Evolutionary conservation across 1,139 yeast species (phyloP).

Genomic region (Geotrichum cucujoidarum): DNA sequence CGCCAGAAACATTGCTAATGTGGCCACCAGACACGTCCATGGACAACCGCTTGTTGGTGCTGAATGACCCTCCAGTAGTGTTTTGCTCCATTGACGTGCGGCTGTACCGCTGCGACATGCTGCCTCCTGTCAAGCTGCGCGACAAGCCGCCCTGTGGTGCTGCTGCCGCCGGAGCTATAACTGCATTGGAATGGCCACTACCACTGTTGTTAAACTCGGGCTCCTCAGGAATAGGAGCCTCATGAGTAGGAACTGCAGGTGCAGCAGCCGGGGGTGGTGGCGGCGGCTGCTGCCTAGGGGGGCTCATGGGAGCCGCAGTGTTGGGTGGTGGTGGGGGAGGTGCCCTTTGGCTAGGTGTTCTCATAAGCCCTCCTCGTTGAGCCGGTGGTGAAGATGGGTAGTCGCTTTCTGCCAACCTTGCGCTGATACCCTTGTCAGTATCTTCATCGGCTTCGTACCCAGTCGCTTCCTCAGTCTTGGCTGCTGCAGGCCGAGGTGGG

Average conservation of each 20-base stretch:
- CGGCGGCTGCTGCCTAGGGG: conserved; percentile 24
- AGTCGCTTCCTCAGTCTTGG: conserved; percentile 34
- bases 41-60: not conserved
- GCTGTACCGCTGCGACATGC: conserved; percentile 4
- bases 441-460: conserved; percentile 54
- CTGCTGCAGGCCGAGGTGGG: conserved; percentile 16
- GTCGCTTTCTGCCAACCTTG: conserved; percentile 22
- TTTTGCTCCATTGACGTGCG: conserved; percentile 1
- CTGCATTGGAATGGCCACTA: no score
- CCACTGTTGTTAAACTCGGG: no score
- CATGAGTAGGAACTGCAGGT: conserved; percentile 13
- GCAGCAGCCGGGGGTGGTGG: conserved; percentile 27
- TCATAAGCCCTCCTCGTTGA: not conserved
- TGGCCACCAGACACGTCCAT: conserved; percentile 2
- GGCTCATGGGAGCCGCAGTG: conserved; percentile 13
- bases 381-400: conserved; percentile 5
- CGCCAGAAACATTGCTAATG: not conserved
- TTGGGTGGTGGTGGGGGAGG: conserved; percentile 22
- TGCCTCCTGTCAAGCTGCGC: conserved; percentile 4
- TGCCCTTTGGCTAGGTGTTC: conserved; percentile 23
- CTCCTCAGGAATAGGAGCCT: conserved; percentile 23
- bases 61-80: conserved; percentile 1
- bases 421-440: conserved; percentile 34
- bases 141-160: conserved; percentile 19
- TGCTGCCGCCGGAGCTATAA: conserved; percentile 17